A percentile compares a stretch with the other conserved stretches of the same genome.
Conservation (phyloP, 108 stramenopile genomes). For the Nannochloropsis gaditana region DNA sequence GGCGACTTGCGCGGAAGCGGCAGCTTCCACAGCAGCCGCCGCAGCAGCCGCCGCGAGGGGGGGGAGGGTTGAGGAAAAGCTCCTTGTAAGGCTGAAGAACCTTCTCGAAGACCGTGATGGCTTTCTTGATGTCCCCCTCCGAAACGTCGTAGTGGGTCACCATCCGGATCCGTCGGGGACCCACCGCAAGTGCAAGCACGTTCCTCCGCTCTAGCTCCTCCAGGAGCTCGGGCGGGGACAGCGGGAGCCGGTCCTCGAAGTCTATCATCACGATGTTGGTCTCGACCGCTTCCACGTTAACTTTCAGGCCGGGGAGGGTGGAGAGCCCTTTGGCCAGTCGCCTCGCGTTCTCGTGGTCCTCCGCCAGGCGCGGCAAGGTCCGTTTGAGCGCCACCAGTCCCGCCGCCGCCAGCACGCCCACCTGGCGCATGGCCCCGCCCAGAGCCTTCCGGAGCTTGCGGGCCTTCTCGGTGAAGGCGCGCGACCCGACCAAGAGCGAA, state of each 20-base stretch:
- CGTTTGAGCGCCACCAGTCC: constrained; percentile 76
- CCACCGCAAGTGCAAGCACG: constrained; percentile 35
- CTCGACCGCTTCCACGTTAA: constrained; percentile 37
- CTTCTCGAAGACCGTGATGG: constrained; percentile 13
- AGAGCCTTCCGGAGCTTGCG: constrained; percentile 80
- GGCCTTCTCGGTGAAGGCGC: constrained; percentile 63
- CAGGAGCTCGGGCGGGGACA: constrained; percentile 34
- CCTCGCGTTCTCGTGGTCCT: constrained; percentile 60
- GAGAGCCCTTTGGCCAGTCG: constrained; percentile 45
- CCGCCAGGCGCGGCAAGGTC: constrained; percentile 67
- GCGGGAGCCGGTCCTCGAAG: constrained; percentile 23
- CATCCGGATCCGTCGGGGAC: constrained; percentile 31
- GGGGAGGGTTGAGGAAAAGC: constrained; percentile 19
- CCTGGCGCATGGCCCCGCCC: constrained; percentile 96
- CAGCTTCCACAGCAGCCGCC: neutral
- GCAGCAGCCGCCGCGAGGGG: neutral
- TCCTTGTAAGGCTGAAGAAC: constrained; percentile 7
- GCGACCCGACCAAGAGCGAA: constrained; percentile 73
- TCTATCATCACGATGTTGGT: constrained; percentile 55
- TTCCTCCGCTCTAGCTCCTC: constrained; percentile 27
- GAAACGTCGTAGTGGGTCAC: constrained; percentile 52
- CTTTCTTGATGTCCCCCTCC: constrained; percentile 6
- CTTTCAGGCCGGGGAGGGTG: constrained; percentile 25
- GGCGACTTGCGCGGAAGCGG: neutral
- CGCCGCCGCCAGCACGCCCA: constrained; percentile 80